Evolutionary conservation across 2,329 filamentous ascomycete species (phyloP), one percentile per base, ranked within the genome.

Genomic region (Seiridium cupressi): DNA sequence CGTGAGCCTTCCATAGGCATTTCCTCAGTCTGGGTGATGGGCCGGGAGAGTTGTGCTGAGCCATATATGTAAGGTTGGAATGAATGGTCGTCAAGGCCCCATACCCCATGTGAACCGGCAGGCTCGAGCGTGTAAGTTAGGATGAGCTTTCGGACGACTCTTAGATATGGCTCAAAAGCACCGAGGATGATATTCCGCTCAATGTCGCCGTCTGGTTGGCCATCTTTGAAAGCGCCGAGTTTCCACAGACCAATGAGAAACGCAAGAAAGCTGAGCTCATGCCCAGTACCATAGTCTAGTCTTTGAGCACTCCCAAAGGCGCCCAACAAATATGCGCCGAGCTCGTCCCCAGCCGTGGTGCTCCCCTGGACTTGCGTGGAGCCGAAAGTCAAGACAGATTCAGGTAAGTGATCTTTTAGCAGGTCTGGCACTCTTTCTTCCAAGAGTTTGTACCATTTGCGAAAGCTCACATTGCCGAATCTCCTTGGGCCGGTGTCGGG

Each of bases 51-150:
- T 72, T 99, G 95, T 0, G 95, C 93, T 2, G 93, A 97, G 38
- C 95, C 95, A 64, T 98, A 93, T 60, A 99, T 92, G 74, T 98
- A 99, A 0, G 95, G 91, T 34, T 95, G 75, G 73, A 99, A 98
- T 7, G 88, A 93, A 76, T 99, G 94, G 73, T 99, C 95, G 72
- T 99, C 95, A n/a, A 99, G 82, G 26, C 95, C 95, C 95, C 95
- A 99, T 26, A 99, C 95, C 3, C 95, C 95, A 72, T 98, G 95
- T 1, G 94, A 96, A 2, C 95, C 95, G 5, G 95, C 95, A 3
- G 95, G 95, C 72, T 99, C 95, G 26, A 99, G 85, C 0, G 89
- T 97, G 73, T 98, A 99, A 2, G 89, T 94, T 55, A 92, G 80
- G 67, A 99, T 97, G 8, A 99, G 82, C 47, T 84, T 87, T 44